Evolutionary conservation across 2,329 filamentous ascomycete species (phyloP).

Genomic region (Neonectria faginata): DNA sequence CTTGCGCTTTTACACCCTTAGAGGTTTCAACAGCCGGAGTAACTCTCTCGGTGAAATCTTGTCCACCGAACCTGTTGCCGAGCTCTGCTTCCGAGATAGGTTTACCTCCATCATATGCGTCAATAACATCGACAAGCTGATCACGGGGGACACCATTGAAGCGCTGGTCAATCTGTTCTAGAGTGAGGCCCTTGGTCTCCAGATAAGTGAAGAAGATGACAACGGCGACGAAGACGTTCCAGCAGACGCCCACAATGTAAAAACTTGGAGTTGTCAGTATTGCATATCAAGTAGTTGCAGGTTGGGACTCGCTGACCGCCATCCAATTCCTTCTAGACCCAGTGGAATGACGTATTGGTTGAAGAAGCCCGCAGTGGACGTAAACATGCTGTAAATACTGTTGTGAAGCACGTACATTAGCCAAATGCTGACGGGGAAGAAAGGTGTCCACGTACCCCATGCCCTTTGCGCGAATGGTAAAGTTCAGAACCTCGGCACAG

Average conservation of each 20-base stretch:
- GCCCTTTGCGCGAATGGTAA: slow-evolving; percentile 28
- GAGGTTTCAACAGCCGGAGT: not conserved
- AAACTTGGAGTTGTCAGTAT: slow-evolving; percentile 10
- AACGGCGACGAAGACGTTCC: slow-evolving; percentile 23
- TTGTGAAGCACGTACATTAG: not conserved
- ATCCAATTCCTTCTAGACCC: slow-evolving; percentile 22
- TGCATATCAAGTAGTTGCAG: too few species aligned
- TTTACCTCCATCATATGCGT: slow-evolving; percentile 20
- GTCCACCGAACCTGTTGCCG: not conserved
- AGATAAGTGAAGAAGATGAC: slow-evolving; percentile 28
- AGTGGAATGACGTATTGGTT: slow-evolving; percentile 31
- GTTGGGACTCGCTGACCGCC: slow-evolving; percentile 15
- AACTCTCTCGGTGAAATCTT: not conserved
- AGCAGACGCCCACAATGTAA: slow-evolving; percentile 26
- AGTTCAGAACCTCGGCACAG: slow-evolving; percentile 28
- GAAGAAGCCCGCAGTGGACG: slow-evolving; percentile 23
- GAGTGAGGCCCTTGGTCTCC: slow-evolving; percentile 26
- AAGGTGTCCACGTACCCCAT: slow-evolving; percentile 18
- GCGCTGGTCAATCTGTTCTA: slow-evolving; percentile 30
- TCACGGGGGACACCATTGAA: slow-evolving; percentile 30
- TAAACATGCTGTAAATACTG: slow-evolving; percentile 25
- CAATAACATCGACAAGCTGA: slow-evolving; percentile 16
- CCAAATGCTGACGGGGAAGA: not conserved
- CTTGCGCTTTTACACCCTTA: not conserved
- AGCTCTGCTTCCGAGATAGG: slow-evolving; percentile 22